Percentiles rank a stretch among this genome's conserved stretches.
These are phyloP conservation scores for Hippophae rhamnoides DNA, from an alignment of 306 rosid species.

Conservation along the genomic window DNA sequence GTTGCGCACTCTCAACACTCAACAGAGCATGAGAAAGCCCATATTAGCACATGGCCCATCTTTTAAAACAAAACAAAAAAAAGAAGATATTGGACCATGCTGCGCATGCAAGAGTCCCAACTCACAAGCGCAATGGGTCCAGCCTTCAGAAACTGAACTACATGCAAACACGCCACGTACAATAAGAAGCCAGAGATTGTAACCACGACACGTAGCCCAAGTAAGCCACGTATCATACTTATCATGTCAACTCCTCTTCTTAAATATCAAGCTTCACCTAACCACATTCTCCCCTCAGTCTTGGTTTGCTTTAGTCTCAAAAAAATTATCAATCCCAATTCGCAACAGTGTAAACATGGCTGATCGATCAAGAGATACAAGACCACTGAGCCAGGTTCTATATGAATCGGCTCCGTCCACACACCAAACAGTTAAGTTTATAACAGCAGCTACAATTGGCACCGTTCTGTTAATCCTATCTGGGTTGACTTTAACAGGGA, in stretches of 20 bases:
- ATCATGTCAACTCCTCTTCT: not conserved
- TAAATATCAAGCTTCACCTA: not conserved
- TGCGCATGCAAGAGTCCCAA: not conserved
- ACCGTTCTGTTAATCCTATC: slow-evolving; percentile 38
- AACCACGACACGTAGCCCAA: not conserved
- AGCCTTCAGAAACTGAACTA: slow-evolving; percentile 3
- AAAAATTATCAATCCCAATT: too few relatives aligned
- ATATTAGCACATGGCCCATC: too few relatives aligned
- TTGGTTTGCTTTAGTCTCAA: too few relatives aligned
- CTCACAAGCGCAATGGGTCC: slow-evolving; percentile 26
- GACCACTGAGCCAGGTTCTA: slow-evolving; percentile 6
- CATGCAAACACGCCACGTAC: slow-evolving; percentile 41
- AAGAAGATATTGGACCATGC: not conserved
- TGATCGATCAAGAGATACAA: slow-evolving; percentile 4
- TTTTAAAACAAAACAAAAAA: too few relatives aligned
- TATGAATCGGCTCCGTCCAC: slow-evolving; percentile 11
- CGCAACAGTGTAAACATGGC: slow-evolving; percentile 2
- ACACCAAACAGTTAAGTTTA: slow-evolving; percentile 38
- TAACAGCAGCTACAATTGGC: slow-evolving; percentile 44
- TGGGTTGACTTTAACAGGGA: slow-evolving; percentile 40
- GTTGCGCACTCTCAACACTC: too few relatives aligned
- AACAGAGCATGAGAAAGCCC: too few relatives aligned
- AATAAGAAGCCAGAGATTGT: slow-evolving; percentile 10
- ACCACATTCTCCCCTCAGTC: not conserved
- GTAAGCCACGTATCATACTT: not conserved